Percentiles rank a stretch among this genome's conserved stretches.
phyloP scores from a whole-genome alignment of 805 yeast genomes.

The Saccharomycopsis sp. region DNA sequence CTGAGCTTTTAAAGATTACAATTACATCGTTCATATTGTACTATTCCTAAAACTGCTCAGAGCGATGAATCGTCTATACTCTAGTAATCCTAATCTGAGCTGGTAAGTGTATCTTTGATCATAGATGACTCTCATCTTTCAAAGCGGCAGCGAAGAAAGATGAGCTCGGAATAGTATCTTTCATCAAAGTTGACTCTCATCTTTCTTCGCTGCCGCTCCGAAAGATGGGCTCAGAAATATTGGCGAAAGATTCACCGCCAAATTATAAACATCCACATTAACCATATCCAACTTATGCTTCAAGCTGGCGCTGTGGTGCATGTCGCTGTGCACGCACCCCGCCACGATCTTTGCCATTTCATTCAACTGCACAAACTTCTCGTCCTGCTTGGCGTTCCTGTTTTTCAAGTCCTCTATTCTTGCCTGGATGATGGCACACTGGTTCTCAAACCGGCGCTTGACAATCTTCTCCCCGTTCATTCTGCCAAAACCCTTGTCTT shows the following conservation, averaged over 20 bases:
- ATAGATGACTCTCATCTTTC: no score
- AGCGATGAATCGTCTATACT: no score
- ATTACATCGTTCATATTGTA: no score
- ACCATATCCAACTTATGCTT: not conserved
- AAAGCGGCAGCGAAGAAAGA: no score
- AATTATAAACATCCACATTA: conserved; percentile 4
- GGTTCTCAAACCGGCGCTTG: conserved; percentile 4
- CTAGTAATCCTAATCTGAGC: no score
- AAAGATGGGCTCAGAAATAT: no score
- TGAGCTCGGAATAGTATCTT: no score
- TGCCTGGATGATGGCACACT: not conserved
- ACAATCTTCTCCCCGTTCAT: conserved; percentile 15
- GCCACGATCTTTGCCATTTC: conserved; percentile 5
- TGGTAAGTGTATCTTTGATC: no score
- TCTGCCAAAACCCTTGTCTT: conserved; percentile 13
- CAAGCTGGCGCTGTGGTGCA: not conserved
- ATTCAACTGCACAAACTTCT: conserved; percentile 4
- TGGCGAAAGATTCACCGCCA: conserved; percentile 2
- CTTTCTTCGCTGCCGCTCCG: no score
- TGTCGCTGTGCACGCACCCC: not conserved
- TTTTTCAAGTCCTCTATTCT: conserved; percentile 8
- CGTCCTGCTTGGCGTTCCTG: conserved; percentile 6
- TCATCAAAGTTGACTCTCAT: no score
- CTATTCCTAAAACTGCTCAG: no score
- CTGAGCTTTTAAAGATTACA: no score